These are phyloP conservation scores for Eucalyptus urophylla DNA, from an alignment of 345 rosid species.

Conservation along the genomic window DNA sequence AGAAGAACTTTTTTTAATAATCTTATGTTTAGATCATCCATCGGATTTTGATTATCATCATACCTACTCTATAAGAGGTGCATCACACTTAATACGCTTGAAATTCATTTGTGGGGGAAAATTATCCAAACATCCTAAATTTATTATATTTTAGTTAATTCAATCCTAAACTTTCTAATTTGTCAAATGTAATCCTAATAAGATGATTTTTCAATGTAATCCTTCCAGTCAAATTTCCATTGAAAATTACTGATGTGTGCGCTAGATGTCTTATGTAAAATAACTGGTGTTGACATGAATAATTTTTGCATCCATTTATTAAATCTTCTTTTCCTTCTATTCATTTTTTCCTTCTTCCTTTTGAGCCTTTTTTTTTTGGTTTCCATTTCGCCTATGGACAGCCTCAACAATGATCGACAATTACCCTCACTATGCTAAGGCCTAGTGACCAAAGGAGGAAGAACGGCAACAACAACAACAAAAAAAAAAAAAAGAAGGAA, in stretches of 20 bases:
- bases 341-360: background rate
- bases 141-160: fast-evolving
- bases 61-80: background rate
- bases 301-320: background rate
- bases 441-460: fast-evolving
- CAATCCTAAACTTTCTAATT: fast-evolving
- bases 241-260: fast-evolving
- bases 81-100: background rate
- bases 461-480: fast-evolving
- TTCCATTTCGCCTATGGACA: background rate
- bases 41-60: background rate
- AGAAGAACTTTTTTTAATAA: background rate
- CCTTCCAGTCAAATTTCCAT: fast-evolving
- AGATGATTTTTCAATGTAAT: background rate
- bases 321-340: background rate
- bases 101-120: background rate
- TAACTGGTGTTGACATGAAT: fast-evolving
- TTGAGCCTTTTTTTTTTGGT: background rate
- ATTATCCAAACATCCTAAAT: background rate
- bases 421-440: background rate
- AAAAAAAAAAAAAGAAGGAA: background rate
- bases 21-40: background rate
- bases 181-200: background rate
- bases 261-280: background rate
- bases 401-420: too few species aligned